A percentile compares a stretch with the other conserved stretches of the same genome.
Evolutionary conservation across 805 yeast species (phyloP).

Genomic region (Ogataea glucozyma): DNA sequence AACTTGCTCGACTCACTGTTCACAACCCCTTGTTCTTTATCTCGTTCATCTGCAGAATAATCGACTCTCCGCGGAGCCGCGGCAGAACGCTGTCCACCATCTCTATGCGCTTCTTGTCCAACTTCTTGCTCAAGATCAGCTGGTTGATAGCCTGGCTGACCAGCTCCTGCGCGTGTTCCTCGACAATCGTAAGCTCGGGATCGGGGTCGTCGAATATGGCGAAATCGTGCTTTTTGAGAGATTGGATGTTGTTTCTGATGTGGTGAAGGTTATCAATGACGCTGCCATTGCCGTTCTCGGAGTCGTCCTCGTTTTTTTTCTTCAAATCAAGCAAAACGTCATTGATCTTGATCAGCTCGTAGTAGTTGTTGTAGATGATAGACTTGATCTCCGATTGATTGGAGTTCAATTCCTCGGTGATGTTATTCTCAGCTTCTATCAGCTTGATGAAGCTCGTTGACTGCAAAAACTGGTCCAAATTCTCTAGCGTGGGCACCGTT

Average conservation of each 20-base stretch:
- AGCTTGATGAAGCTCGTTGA: conserved; percentile 35
- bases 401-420: conserved; percentile 48
- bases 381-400: conserved; percentile 65
- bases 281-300: conserved; percentile 20
- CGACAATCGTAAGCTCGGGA: conserved; percentile 5
- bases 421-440: conserved; percentile 39
- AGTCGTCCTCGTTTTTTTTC: conserved; percentile 23
- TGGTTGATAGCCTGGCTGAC: conserved; percentile 22
- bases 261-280: conserved; percentile 27
- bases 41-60: conserved; percentile 30
- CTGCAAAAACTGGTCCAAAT: conserved; percentile 36
- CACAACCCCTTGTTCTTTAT: conserved; percentile 21
- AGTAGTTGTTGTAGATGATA: conserved; percentile 73
- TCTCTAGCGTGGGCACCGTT: conserved; percentile 24
- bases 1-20: background rate
- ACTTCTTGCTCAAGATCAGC: conserved; percentile 17
- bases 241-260: conserved; percentile 26
- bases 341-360: conserved; percentile 67
- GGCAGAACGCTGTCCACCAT: conserved; percentile 25
- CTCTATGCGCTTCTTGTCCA: conserved; percentile 15
- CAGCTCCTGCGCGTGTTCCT: conserved; percentile 11
- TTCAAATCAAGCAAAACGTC: conserved; percentile 48
- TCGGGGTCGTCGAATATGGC: conserved; percentile 9
- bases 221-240: conserved; percentile 19
- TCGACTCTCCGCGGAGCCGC: conserved; percentile 22